Conservation (phyloP, 108 stramenopile species). For the Craspedostauros australis region DNA sequence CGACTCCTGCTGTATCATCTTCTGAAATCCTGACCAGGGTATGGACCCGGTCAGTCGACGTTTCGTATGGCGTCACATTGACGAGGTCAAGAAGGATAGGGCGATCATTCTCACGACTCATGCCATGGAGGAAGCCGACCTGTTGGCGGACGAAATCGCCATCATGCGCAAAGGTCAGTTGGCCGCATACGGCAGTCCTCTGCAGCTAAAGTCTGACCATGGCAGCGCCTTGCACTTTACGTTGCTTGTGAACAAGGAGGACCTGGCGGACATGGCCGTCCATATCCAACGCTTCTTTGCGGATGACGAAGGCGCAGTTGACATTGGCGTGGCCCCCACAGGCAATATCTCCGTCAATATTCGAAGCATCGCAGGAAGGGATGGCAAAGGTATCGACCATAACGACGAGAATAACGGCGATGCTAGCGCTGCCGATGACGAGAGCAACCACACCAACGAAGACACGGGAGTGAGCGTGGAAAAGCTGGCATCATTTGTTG, state of each 20-base stretch:
- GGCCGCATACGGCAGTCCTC: constrained; percentile 34
- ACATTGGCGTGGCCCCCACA: too few species aligned
- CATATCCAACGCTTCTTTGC: constrained; percentile 14
- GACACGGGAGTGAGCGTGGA: constrained; percentile 23
- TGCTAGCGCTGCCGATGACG: too few species aligned
- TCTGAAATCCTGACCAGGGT: too few species aligned
- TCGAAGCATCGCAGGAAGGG: constrained; percentile 25
- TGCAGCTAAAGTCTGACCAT: constrained; percentile 38
- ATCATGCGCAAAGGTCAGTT: constrained; percentile 68
- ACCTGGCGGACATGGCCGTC: too few species aligned
- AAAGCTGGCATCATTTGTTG: constrained; percentile 21
- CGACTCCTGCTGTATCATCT: too few species aligned
- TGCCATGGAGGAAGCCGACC: constrained; percentile 91
- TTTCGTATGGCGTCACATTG: constrained; percentile 53
- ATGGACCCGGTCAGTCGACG: constrained; percentile 80
- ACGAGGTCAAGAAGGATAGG: constrained; percentile 33
- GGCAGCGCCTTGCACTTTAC: constrained; percentile 9
- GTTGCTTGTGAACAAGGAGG: constrained; percentile 24
- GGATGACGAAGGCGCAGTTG: neutral
- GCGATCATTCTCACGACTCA: constrained; percentile 87
- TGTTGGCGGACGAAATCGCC: constrained; percentile 78
- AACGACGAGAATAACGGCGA: too few species aligned
- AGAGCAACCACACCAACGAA: constrained; percentile 10
- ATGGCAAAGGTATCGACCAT: too few species aligned
- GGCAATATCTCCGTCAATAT: constrained; percentile 36